A percentile compares a stretch with the other conserved stretches of the same genome.
Evolutionary conservation across 179 eudicot species (phyloP).

Genomic region (Pouteria campechiana): DNA sequence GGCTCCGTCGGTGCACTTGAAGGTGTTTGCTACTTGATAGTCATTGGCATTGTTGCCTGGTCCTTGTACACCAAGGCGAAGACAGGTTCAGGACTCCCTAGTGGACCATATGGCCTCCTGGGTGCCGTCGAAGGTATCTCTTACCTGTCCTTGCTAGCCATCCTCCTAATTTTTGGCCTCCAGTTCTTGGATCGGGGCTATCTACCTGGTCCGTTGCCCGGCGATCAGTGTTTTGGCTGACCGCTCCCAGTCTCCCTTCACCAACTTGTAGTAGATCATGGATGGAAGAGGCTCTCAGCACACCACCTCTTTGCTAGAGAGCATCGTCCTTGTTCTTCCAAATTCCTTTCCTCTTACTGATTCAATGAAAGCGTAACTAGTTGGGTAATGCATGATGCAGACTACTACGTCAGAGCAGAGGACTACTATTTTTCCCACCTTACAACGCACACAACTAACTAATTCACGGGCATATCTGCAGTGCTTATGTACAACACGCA

Average conservation of each 20-base stretch:
- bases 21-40: constrained; percentile 79
- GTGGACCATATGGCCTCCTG: constrained; percentile 78
- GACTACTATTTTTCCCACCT: too few relatives aligned
- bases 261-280: too few relatives aligned
- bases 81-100: constrained; percentile 87
- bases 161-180: constrained; percentile 76
- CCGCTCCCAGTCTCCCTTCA: neutral
- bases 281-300: too few relatives aligned
- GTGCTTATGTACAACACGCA: too few relatives aligned
- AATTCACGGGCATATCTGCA: too few relatives aligned
- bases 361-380: too few relatives aligned
- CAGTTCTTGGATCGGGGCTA: constrained; percentile 58
- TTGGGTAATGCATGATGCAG: too few relatives aligned
- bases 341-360: too few relatives aligned
- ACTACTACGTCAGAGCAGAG: too few relatives aligned
- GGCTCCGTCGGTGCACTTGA: constrained; percentile 91
- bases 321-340: too few relatives aligned
- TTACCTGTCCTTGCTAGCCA: constrained; percentile 59
- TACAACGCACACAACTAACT: too few relatives aligned
- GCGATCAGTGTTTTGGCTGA: constrained; percentile 79
- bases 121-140: constrained; percentile 96
- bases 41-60: constrained; percentile 73
- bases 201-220: constrained; percentile 83
- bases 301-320: too few relatives aligned
- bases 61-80: constrained; percentile 72